A percentile compares a stretch with the other conserved stretches of the same genome.
Conservation (phyloP, 1,284 basidiomycete genomes). For the Fomitopsis pinicola region DNA sequence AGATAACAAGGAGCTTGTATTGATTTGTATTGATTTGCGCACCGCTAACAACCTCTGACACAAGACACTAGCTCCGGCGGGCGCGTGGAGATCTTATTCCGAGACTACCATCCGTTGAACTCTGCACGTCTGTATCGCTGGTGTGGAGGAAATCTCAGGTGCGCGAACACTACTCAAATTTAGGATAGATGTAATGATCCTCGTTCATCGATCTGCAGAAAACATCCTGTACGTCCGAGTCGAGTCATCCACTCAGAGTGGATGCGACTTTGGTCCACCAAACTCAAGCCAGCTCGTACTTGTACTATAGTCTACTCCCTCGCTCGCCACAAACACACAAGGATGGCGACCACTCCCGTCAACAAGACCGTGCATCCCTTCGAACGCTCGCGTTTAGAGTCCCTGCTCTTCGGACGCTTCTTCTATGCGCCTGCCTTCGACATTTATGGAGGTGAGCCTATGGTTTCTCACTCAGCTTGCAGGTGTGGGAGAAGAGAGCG, state of each 20-base stretch:
- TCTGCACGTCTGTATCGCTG: too few relatives aligned
- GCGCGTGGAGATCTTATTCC: too few relatives aligned
- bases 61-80: too few relatives aligned
- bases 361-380: conserved; percentile 90
- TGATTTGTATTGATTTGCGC: too few relatives aligned
- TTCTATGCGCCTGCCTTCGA: conserved; percentile 99
- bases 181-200: too few relatives aligned
- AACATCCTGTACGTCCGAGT: background rate
- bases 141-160: too few relatives aligned
- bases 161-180: too few relatives aligned
- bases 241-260: background rate
- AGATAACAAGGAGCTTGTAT: too few relatives aligned
- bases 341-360: conserved; percentile 34
- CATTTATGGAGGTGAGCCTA: conserved; percentile 85
- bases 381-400: conserved; percentile 85
- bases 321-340: conserved; percentile 9
- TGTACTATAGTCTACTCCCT: conserved; percentile 12
- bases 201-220: background rate
- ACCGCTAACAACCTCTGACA: too few relatives aligned
- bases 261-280: conserved; percentile 1
- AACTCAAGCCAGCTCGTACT: conserved; percentile 5
- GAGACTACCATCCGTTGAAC: too few relatives aligned
- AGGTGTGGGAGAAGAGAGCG: too few relatives aligned
- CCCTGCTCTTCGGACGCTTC: conserved; percentile 87
- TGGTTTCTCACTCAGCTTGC: background rate